A percentile compares a stretch with the other conserved stretches of the same genome.
Evolutionary conservation across 345 rosid genomes (phyloP).

Genomic region (Gossypium rotundifolium): DNA sequence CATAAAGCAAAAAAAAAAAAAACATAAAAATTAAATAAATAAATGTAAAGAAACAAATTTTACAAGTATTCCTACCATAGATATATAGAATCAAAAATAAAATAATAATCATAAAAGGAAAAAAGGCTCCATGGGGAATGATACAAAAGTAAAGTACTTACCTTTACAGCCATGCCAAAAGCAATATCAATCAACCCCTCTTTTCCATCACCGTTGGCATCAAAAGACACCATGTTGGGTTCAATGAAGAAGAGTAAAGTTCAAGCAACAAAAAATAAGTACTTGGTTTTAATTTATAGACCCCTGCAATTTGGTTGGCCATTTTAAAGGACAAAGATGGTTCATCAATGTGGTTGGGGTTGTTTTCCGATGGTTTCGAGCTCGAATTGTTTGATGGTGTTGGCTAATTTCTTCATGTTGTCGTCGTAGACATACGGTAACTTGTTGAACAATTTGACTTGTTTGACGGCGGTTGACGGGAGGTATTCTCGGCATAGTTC

Average conservation of each 20-base stretch:
- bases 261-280: conserved; percentile 10
- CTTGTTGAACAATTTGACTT: conserved; percentile 45
- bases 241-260: conserved; percentile 18
- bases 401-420: conserved; percentile 61
- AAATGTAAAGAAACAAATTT: conserved; percentile 8
- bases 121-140: not conserved
- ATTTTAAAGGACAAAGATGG: too few species aligned
- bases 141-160: conserved; percentile 6
- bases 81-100: conserved; percentile 15
- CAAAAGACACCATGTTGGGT: not conserved
- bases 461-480: conserved; percentile 44
- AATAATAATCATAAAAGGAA: not conserved
- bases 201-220: not conserved
- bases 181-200: not conserved
- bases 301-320: too few species aligned
- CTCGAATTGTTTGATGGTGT: conserved; percentile 57
- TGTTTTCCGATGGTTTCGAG: conserved; percentile 33
- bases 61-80: conserved; percentile 3
- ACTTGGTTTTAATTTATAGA: too few species aligned
- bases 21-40: not conserved
- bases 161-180: conserved; percentile 22
- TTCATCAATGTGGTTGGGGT: not conserved
- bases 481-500: conserved; percentile 62
- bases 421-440: conserved; percentile 66
- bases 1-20: not conserved